phyloP scores from a whole-genome alignment of 257 asterid genomes.

The Gynochthodes officinalis region DNA sequence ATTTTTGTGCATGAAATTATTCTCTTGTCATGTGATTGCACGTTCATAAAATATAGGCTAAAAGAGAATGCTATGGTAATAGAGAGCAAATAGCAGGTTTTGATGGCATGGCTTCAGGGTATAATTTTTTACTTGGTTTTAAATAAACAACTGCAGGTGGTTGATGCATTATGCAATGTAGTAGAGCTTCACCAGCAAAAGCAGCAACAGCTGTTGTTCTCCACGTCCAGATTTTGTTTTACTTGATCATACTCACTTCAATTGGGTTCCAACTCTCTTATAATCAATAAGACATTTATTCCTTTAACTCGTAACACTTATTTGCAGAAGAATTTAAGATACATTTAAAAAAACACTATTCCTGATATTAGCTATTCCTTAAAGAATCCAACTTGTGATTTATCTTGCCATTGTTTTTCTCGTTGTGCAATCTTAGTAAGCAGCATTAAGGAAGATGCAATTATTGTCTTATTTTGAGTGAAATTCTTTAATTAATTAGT shows the following conservation, averaged over 20 bases:
- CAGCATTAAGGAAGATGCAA: not conserved
- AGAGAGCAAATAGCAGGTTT: not conserved
- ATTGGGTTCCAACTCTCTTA: not conserved
- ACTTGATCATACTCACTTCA: slow-evolving; percentile 23
- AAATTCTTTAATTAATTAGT: slow-evolving; percentile 26
- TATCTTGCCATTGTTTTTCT: not conserved
- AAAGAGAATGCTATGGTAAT: not conserved
- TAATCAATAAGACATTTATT: not conserved
- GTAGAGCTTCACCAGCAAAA: slow-evolving; percentile 89
- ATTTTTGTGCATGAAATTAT: not conserved
- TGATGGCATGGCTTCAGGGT: not conserved
- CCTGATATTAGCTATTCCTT: not conserved
- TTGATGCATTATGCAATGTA: slow-evolving; percentile 93
- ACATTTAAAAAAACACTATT: not conserved
- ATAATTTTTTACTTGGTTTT: not conserved
- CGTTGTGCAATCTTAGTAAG: not conserved
- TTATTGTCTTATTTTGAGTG: not conserved
- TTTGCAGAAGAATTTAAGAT: not conserved
- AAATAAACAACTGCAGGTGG: slow-evolving; percentile 51
- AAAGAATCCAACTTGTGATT: not conserved
- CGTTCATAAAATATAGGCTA: not conserved
- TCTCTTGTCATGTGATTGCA: not conserved
- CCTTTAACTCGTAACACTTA: too few species aligned
- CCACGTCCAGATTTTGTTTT: slow-evolving; percentile 75
- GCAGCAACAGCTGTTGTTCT: slow-evolving; percentile 98